phyloP scores from a whole-genome alignment of 1,284 basidiomycete species.

The Apiotrichum sp. region DNA sequence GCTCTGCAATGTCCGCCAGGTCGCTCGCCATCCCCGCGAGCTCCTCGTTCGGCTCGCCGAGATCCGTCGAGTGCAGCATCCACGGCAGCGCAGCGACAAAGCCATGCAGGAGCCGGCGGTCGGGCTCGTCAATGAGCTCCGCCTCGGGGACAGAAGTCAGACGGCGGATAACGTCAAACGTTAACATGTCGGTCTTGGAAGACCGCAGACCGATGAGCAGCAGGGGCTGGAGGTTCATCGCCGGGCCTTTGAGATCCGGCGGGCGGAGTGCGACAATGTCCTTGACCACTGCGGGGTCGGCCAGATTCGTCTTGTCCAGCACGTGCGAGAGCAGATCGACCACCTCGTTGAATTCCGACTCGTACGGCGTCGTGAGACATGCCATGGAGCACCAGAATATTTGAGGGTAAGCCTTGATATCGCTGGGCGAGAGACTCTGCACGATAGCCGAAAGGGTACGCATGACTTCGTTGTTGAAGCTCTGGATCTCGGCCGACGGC shows the following conservation, averaged over 20 bases:
- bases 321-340: conserved; percentile 64
- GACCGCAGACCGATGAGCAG: conserved; percentile 77
- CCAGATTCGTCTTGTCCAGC: conserved; percentile 66
- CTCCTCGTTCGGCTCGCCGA: conserved; percentile 57
- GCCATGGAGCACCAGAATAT: conserved; percentile 83
- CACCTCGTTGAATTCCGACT: conserved; percentile 70
- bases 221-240: conserved; percentile 61
- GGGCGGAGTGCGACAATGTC: conserved; percentile 65
- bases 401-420: conserved; percentile 61
- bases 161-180: conserved; percentile 64
- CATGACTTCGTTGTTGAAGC: conserved; percentile 78
- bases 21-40: conserved; percentile 69
- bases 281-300: conserved; percentile 59
- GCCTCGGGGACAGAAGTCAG: conserved; percentile 61
- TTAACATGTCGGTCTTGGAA: conserved; percentile 60
- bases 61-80: conserved; percentile 74
- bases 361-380: conserved; percentile 74
- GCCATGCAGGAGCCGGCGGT: conserved; percentile 70
- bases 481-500: conserved; percentile 62
- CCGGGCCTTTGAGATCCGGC: conserved; percentile 61
- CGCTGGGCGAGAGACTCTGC: conserved; percentile 56
- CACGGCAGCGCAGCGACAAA: conserved; percentile 81
- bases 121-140: conserved; percentile 65
- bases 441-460: conserved; percentile 68
- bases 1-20: conserved; percentile 65